These are phyloP conservation scores for Penicillium desertorum DNA, from an alignment of 495 filamentous ascomycete genomes.

Conservation along the genomic window DNA sequence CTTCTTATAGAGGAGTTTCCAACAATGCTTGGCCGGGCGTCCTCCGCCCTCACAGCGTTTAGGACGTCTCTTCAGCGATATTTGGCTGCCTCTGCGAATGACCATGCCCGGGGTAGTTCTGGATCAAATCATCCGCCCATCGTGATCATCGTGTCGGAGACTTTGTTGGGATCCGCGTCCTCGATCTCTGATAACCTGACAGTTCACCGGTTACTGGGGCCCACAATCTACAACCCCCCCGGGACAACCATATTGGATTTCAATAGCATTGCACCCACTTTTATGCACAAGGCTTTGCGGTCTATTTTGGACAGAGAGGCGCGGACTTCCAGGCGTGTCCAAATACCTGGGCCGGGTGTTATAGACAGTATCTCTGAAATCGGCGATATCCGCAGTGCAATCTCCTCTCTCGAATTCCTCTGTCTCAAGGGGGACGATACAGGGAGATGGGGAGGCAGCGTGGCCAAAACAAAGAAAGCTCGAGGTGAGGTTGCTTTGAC, in stretches of 20 bases:
- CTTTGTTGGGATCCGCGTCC: slow-evolving; percentile 69
- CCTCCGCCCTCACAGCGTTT: slow-evolving; percentile 68
- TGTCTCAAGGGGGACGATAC: slow-evolving; percentile 69
- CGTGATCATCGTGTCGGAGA: slow-evolving; percentile 89
- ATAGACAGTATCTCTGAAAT: slow-evolving; percentile 74
- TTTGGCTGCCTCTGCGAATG: slow-evolving; percentile 51
- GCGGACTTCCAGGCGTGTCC: slow-evolving; percentile 61
- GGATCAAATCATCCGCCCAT: slow-evolving; percentile 61
- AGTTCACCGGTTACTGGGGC: slow-evolving; percentile 80
- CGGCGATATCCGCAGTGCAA: slow-evolving; percentile 89
- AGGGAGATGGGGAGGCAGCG: slow-evolving; percentile 66
- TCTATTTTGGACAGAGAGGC: slow-evolving; percentile 79
- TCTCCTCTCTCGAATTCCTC: slow-evolving; percentile 86
- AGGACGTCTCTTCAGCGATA: slow-evolving; percentile 71
- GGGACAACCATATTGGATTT: slow-evolving; percentile 79
- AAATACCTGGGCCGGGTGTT: slow-evolving; percentile 67
- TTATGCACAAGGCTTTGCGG: slow-evolving; percentile 79
- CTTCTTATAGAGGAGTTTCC: slow-evolving; percentile 96
- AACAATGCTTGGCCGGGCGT: slow-evolving; percentile 69
- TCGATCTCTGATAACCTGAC: slow-evolving; percentile 84
- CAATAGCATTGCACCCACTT: slow-evolving; percentile 85
- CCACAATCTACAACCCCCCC: slow-evolving; percentile 76
- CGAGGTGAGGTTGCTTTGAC: slow-evolving; percentile 58
- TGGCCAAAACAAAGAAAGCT: slow-evolving; percentile 59
- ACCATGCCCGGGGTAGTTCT: slow-evolving; percentile 15